Percentiles rank a stretch among this genome's conserved stretches.
Evolutionary conservation across 1,284 basidiomycete species (phyloP).

Genomic region (Dichomitus squalens): DNA sequence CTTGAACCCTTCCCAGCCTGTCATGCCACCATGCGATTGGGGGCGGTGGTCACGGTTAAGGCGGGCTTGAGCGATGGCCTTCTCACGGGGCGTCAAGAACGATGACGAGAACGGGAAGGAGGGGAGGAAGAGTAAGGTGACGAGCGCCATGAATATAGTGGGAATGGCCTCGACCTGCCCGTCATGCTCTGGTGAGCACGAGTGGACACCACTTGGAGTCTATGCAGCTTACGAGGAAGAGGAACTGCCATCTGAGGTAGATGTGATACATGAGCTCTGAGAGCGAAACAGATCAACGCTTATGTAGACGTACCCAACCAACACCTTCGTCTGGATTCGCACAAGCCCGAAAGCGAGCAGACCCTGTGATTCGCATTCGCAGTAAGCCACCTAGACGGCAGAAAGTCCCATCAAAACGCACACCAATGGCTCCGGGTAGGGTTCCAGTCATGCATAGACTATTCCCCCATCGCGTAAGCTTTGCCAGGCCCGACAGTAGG

Average conservation of each 20-base stretch:
- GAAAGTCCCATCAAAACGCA: constrained; percentile 23
- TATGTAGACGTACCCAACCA: constrained; percentile 41
- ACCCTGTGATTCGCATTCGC: constrained; percentile 35
- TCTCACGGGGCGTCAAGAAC: constrained; percentile 45
- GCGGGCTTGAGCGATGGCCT: constrained; percentile 56
- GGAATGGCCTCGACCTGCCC: constrained; percentile 54
- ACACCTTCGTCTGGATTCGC: constrained; percentile 46
- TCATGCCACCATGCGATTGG: constrained; percentile 58
- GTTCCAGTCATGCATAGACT: constrained; percentile 58
- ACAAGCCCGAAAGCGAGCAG: constrained; percentile 56
- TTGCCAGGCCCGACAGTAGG: neutral
- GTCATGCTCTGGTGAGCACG: neutral
- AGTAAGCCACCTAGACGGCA: neutral
- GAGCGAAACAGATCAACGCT: neutral
- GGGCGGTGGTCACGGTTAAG: constrained; percentile 56
- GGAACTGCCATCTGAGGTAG: constrained; percentile 52
- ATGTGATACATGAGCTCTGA: neutral
- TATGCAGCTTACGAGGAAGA: constrained; percentile 46
- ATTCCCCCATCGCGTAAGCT: neutral
- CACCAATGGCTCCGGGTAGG: constrained; percentile 55
- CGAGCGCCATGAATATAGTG: constrained; percentile 48
- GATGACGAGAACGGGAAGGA: constrained; percentile 41
- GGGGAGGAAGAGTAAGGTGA: constrained; percentile 49
- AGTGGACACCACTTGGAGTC: neutral
- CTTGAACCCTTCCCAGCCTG: constrained; percentile 55